Base-by-base conservation (phyloP, 179 eudicot species). In the Amaranthus tricolor region DNA sequence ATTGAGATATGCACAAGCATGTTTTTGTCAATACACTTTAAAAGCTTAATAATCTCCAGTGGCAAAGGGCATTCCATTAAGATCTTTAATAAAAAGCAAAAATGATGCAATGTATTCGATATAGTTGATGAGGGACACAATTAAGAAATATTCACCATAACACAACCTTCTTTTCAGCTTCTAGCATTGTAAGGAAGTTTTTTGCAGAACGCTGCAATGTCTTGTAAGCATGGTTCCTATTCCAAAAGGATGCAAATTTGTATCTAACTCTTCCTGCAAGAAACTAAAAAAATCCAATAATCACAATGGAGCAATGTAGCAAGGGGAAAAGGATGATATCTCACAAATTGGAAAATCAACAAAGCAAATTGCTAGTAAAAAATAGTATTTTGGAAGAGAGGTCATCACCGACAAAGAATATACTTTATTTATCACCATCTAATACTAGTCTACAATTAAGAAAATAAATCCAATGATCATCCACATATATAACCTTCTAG, bases 221-320 rank as follows among this genome's bases (percentile, higher is more conserved):
- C 79, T 85, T 92, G 64, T 80, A 10, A 17, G 94, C 88, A 82
- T 94, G 92, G 78, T 94, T 92, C 83, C 97, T 85, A 62, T 94
- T 94, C 98, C 98, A 94, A 87, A 94, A 94, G 53, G 98, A 94
- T 55, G 98, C 97, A 89, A 92, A 94, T 71, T 84, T 93, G 82
- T 94, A 94, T 83, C 93, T 92, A 68, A 94, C 98, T 86, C 97
- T 88, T 69, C 98, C 98, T 94, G 93, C 73, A 78, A 77, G 16
- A 11, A 73, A 19, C 48, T 14, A 73, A 70, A 47, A 77, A 62
- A 62, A 71, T 5, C 6, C 12, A 51, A 44, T 45, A 15, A 58
- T 52, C 48, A 56, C 1, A 64, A 24, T 7, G 67, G 16, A 20
- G n/a, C 51, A 49, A 74, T 4, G 40, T 43, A 57, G 48, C 16